A percentile compares a stretch with the other conserved stretches of the same genome.
These are phyloP conservation scores for Pythium folliculosum DNA, from an alignment of 352 stramenopile species.

Conservation along the genomic window DNA sequence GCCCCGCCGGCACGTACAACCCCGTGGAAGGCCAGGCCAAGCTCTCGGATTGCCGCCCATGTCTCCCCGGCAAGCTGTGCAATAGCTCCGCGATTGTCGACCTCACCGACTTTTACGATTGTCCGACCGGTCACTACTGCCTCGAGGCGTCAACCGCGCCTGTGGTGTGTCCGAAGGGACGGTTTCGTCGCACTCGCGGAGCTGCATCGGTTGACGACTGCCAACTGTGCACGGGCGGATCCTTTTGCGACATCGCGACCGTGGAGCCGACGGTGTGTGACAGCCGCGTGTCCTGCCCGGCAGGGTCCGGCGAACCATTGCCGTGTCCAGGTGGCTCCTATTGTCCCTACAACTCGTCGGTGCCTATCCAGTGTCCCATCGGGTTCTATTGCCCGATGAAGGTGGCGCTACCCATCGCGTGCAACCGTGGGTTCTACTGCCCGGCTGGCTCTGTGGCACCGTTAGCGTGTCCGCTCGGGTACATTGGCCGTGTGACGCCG, in stretches of 20 bases:
- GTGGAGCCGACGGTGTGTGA: conserved; percentile 54
- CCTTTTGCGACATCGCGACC: conserved; percentile 51
- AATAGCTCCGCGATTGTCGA: conserved; percentile 66
- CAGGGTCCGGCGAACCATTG: conserved; percentile 44
- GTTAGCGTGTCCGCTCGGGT: conserved; percentile 80
- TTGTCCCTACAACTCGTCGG: conserved; percentile 72
- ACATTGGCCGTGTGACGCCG: conserved; percentile 54
- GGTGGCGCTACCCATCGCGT: conserved; percentile 38
- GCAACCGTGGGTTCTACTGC: conserved; percentile 72
- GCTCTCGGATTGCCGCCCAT: conserved; percentile 60
- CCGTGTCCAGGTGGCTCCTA: conserved; percentile 71
- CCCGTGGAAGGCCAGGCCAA: conserved; percentile 33
- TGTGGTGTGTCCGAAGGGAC: conserved; percentile 48
- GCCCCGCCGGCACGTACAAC: conserved; percentile 69
- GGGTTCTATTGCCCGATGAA: conserved; percentile 75
- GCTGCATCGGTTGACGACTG: conserved; percentile 49
- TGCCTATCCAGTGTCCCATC: conserved; percentile 52
- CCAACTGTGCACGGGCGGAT: conserved; percentile 52
- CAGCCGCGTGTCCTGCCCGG: conserved; percentile 60
- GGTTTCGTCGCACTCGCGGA: conserved; percentile 38
- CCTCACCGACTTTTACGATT: conserved; percentile 52
- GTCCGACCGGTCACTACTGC: conserved; percentile 77
- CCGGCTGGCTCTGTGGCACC: conserved; percentile 49
- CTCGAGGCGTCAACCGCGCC: conserved; percentile 37
- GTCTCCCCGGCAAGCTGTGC: conserved; percentile 72